Percentiles rank a stretch among this genome's conserved stretches.
Evolutionary conservation across 2,329 filamentous ascomycete species (phyloP).

Genomic region (Exophiala bonariae): DNA sequence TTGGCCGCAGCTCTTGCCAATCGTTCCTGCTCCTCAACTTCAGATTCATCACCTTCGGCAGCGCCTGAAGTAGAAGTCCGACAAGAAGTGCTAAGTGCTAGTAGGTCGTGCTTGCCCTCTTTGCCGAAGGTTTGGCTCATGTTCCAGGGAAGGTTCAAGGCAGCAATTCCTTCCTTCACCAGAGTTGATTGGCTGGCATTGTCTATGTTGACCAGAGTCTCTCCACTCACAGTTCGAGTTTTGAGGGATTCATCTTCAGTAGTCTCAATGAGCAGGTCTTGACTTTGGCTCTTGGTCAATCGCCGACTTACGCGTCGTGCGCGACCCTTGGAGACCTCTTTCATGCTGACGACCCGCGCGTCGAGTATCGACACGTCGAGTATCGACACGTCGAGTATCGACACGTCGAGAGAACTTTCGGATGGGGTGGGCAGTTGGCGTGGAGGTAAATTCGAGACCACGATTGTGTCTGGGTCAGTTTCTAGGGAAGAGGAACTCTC

Average conservation of each 20-base stretch:
- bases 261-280: conserved; percentile 31
- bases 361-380: conserved; percentile 29
- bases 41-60: conserved; percentile 20
- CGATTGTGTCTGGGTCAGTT: conserved; percentile 23
- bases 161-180: conserved; percentile 42
- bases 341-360: conserved; percentile 18
- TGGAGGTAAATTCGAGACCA: conserved; percentile 9
- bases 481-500: conserved; percentile 18
- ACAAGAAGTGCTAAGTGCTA: neutral
- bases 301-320: conserved; percentile 25
- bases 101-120: conserved; percentile 7
- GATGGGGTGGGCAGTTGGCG: conserved; percentile 31
- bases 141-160: conserved; percentile 38
- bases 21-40: conserved; percentile 32
- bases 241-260: conserved; percentile 29
- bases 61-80: neutral
- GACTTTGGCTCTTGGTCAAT: conserved; percentile 10
- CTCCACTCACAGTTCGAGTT: conserved; percentile 31
- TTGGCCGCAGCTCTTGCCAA: conserved; percentile 33
- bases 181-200: conserved; percentile 36
- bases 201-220: conserved; percentile 45
- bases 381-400: conserved; percentile 21
- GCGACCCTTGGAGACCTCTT: conserved; percentile 22
- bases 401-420: conserved; percentile 31
- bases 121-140: conserved; percentile 24